phyloP scores from a whole-genome alignment of 352 stramenopile genomes.

The Plasmopara halstedii region DNA sequence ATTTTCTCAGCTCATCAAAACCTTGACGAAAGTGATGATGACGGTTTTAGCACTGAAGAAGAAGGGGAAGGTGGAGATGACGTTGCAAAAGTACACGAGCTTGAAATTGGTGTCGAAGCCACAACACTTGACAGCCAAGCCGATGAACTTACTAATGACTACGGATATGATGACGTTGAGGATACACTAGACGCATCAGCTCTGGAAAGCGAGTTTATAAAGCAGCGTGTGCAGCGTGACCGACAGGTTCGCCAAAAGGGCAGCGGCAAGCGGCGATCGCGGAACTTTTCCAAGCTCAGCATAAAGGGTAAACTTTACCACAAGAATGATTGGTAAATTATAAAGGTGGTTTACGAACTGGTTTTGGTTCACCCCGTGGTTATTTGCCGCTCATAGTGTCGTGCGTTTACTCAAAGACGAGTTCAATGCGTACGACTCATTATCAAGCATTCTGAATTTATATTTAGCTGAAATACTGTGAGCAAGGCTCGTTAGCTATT shows the following conservation, averaged over 20 bases:
- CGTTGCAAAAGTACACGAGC: slow-evolving; percentile 20
- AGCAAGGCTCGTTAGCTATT: no score
- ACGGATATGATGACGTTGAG: slow-evolving; percentile 19
- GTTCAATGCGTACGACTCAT: no score
- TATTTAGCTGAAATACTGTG: no score
- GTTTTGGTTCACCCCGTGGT: not conserved
- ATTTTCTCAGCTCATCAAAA: slow-evolving; percentile 74
- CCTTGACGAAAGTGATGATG: slow-evolving; percentile 28
- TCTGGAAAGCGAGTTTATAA: slow-evolving; percentile 67
- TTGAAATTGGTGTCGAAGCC: slow-evolving; percentile 32
- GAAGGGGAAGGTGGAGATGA: slow-evolving; percentile 23
- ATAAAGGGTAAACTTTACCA: slow-evolving; percentile 81
- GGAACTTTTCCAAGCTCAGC: slow-evolving; percentile 79
- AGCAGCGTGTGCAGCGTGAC: slow-evolving; percentile 72
- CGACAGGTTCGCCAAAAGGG: slow-evolving; percentile 49
- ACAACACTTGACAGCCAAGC: slow-evolving; percentile 14
- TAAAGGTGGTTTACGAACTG: not conserved
- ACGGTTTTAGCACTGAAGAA: slow-evolving; percentile 29
- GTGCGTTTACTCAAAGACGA: no score
- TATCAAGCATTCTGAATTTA: no score
- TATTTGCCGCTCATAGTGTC: no score
- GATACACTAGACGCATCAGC: slow-evolving; percentile 36
- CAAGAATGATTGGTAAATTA: slow-evolving; percentile 67
- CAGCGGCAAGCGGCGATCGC: slow-evolving; percentile 50
- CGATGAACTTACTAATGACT: slow-evolving; percentile 19